Evolutionary conservation across 83 land plant genomes (phyloP).

Genomic region (Diphasiastrum complanatum): DNA sequence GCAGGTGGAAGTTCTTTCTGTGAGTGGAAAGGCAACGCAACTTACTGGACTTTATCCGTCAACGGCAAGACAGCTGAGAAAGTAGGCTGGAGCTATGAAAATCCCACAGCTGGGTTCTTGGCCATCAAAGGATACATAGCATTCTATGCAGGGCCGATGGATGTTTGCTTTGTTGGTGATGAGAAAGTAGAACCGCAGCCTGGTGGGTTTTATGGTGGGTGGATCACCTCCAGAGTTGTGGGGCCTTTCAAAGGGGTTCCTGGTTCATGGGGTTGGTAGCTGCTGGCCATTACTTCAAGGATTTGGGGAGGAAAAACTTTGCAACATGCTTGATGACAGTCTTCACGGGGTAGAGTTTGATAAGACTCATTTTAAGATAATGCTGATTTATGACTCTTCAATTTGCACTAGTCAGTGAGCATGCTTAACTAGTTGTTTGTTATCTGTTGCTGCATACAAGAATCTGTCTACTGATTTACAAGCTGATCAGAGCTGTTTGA

Average conservation of each 20-base stretch:
- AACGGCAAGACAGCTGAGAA: conserved; percentile 23
- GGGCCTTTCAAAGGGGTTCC: conserved; percentile 32
- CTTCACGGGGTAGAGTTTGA: too few relatives aligned
- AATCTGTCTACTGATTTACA: too few relatives aligned
- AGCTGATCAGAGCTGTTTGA: too few relatives aligned
- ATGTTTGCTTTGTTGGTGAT: conserved; percentile 29
- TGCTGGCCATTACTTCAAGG: background rate
- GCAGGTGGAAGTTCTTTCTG: conserved; percentile 26
- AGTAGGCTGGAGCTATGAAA: conserved; percentile 30
- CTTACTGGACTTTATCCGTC: conserved; percentile 23
- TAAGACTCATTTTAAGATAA: too few relatives aligned
- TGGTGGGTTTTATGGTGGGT: conserved; percentile 28
- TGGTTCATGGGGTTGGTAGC: conserved; percentile 29
- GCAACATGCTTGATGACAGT: too few relatives aligned
- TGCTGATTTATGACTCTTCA: too few relatives aligned
- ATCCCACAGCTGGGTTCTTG: conserved; percentile 16
- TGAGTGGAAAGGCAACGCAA: conserved; percentile 28
- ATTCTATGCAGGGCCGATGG: conserved; percentile 26
- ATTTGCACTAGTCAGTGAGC: too few relatives aligned
- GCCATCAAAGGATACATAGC: conserved; percentile 13
- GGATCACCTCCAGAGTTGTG: conserved; percentile 25
- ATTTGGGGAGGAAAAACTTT: too few relatives aligned
- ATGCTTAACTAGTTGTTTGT: too few relatives aligned
- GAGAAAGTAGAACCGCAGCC: conserved; percentile 31
- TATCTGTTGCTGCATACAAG: too few relatives aligned